phyloP scores from a whole-genome alignment of 345 rosid species.

The Draba incana region DNA sequence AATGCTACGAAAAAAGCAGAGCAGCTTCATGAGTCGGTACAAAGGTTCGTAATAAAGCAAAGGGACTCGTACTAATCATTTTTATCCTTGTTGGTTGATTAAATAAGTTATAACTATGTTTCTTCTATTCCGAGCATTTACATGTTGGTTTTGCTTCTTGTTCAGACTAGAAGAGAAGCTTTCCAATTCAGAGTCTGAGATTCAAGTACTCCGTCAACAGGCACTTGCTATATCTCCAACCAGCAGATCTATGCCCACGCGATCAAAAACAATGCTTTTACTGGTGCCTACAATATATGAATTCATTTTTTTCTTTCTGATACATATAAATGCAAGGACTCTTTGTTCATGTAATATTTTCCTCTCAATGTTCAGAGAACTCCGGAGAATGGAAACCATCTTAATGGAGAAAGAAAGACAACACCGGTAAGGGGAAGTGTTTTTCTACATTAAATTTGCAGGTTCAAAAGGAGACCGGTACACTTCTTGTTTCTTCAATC shows the following conservation, averaged over 20 bases:
- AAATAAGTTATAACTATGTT: background rate
- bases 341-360: slow-evolving; percentile 35
- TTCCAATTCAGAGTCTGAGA: slow-evolving; percentile 95
- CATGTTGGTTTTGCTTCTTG: slow-evolving; percentile 35
- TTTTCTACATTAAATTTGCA: slow-evolving; percentile 10
- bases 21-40: slow-evolving; percentile 93
- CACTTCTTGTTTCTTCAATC: slow-evolving; percentile 28
- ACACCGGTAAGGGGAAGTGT: slow-evolving; percentile 53
- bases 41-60: slow-evolving; percentile 65
- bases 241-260: slow-evolving; percentile 69
- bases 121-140: slow-evolving; percentile 17
- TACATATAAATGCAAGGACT: slow-evolving; percentile 23
- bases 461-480: background rate
- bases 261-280: slow-evolving; percentile 67
- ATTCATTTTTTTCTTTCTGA: slow-evolving; percentile 9
- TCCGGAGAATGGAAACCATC: slow-evolving; percentile 74
- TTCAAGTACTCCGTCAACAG: slow-evolving; percentile 98
- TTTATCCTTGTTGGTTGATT: slow-evolving; percentile 16
- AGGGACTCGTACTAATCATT: slow-evolving; percentile 15
- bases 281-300: slow-evolving; percentile 54
- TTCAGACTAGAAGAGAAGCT: slow-evolving; percentile 93
- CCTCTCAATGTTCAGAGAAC: slow-evolving; percentile 69
- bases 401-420: slow-evolving; percentile 73
- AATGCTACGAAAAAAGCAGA: slow-evolving; percentile 74
- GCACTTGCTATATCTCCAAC: slow-evolving; percentile 94